A percentile compares a stretch with the other conserved stretches of the same genome.
These are phyloP conservation scores for Sanghuangporus weigelae DNA, from an alignment of 1,284 basidiomycete species.

Conservation along the genomic window DNA sequence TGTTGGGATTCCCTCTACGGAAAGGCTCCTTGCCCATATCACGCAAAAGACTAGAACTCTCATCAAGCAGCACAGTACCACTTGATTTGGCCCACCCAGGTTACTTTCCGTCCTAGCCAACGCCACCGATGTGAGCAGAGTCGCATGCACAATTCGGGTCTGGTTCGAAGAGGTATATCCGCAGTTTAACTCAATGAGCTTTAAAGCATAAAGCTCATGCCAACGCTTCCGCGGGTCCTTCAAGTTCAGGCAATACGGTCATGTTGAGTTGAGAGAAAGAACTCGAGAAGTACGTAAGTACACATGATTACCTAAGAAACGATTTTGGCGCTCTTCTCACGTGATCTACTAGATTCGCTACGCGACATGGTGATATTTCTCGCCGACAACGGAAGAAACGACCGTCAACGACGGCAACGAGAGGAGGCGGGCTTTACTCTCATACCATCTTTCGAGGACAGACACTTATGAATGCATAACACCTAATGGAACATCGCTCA, in stretches of 20 bases:
- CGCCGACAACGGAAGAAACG: neutral
- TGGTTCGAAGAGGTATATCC: constrained; percentile 1
- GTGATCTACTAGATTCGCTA: neutral
- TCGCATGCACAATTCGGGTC: neutral
- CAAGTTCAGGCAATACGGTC: no score
- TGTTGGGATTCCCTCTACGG: no score
- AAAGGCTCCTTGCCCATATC: no score
- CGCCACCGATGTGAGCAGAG: neutral
- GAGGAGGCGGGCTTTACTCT: neutral
- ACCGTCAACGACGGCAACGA: constrained; percentile 1
- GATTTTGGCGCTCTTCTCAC: no score
- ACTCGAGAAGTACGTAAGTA: no score
- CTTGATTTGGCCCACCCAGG: no score
- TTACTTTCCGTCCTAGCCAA: neutral
- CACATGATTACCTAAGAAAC: no score
- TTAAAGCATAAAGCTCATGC: neutral
- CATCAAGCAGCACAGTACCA: no score
- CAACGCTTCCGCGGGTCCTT: no score
- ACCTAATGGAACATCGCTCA: neutral
- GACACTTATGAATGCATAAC: neutral
- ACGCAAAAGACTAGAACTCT: no score
- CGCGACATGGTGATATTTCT: neutral
- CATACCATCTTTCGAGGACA: neutral
- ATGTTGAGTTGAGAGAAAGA: no score
- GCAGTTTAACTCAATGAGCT: neutral